Base-by-base conservation (phyloP, 2,329 filamentous ascomycete genomes). In the Ascochyta rabiei region DNA sequence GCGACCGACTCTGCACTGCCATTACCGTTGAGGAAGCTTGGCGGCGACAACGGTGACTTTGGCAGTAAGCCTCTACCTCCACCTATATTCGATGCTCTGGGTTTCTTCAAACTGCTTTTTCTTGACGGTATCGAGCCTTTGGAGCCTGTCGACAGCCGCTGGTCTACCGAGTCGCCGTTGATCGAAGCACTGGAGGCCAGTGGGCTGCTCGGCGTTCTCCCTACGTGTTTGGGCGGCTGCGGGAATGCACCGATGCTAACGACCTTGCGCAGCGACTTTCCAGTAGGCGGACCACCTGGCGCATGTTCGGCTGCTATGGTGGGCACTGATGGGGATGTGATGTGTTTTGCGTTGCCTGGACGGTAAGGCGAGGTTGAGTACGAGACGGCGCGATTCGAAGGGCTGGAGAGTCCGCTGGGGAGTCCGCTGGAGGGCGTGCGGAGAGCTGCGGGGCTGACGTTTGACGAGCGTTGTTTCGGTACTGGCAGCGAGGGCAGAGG, bases 241-340 rank as follows among this genome's bases (percentile, higher is more conserved):
- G 93, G 93, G 70, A 98, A 97, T 1, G 91, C 88, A 71, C 93
- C 93, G 69, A 97, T 96, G 81, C 93, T 97, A 68, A 96, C 89
- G 1, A 90, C 90, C 76, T 96, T 96, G 59, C 92, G 86, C 50
- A 97, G 76, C 1, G 87, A 86, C 74, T 88, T 93, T 23, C 86
- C 85, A 1, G 70, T 61, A 3, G 74, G 68, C 8, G 64, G 55
- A 7, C 64, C 62, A 2, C 62, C 54, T 6, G 68, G 55, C 3
- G 84, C 79, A 28, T 74, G 68, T 18, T 68, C 66, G 12, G 78
- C 78, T 16, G 52, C 23, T 34, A 80, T 67, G 5, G 79, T 79
- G 58, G 84, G 86, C 13, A 86, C 76, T 28, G 68, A 78, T 33
- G 71, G 59, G 23, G 73, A 72, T 41, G 62, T 70, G 21, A 64